Evolutionary conservation across 2,329 filamentous ascomycete genomes (phyloP).

Genomic region (Coniochaeta sp.): DNA sequence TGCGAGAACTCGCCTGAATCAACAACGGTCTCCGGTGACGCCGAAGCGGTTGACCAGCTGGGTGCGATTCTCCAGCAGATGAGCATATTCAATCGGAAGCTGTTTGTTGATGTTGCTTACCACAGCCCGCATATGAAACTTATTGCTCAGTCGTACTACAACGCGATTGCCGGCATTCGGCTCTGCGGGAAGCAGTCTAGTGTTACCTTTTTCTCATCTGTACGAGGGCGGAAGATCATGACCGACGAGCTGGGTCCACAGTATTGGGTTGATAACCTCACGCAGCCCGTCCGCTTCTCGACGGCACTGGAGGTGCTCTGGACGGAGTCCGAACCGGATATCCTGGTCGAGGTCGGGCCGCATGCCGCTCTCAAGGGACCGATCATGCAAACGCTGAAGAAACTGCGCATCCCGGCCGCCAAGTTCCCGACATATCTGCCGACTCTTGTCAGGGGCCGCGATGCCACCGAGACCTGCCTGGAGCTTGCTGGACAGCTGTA

Average conservation of each 20-base stretch:
- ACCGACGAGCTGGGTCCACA: constrained; percentile 25
- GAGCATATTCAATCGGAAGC: constrained; percentile 36
- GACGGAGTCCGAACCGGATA: constrained; percentile 16
- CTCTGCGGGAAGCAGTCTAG: constrained; percentile 15
- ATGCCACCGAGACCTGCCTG: constrained; percentile 14
- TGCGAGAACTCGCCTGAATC: constrained; percentile 15
- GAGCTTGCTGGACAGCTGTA: constrained; percentile 21
- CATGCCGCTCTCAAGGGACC: constrained; percentile 21
- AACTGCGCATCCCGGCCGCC: constrained; percentile 9
- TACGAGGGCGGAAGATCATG: constrained; percentile 28
- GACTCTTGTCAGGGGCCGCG: constrained; percentile 11
- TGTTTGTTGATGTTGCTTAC: constrained; percentile 43
- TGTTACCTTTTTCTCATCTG: constrained; percentile 36
- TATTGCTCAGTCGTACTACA: constrained; percentile 34
- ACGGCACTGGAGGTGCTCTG: constrained; percentile 13
- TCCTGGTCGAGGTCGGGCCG: constrained; percentile 21
- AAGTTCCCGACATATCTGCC: constrained; percentile 20
- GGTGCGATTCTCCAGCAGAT: constrained; percentile 17
- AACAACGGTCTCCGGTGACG: constrained; percentile 23
- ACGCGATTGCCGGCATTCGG: constrained; percentile 15
- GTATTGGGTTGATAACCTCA: constrained; percentile 38
- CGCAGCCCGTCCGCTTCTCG: constrained; percentile 35
- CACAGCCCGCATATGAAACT: constrained; percentile 45
- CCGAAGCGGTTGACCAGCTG: constrained; percentile 15
- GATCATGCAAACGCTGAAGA: constrained; percentile 18